phyloP scores from a whole-genome alignment of 352 stramenopile species.

The Blastocystis sp. region DNA sequence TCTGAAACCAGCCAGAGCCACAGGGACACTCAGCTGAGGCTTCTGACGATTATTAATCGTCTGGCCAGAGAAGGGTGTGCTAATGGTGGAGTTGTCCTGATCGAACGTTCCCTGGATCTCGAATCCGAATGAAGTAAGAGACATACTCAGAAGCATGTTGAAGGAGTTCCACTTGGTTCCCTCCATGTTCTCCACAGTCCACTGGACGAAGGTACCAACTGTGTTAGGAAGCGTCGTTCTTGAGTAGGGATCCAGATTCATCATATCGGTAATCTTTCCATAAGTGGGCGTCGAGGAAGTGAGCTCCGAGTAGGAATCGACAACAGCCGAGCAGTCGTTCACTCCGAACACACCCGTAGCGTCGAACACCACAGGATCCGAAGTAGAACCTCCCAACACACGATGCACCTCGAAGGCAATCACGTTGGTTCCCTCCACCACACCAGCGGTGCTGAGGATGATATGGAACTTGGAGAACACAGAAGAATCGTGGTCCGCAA shows the following conservation, averaged over 20 bases:
- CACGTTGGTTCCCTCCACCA: background rate
- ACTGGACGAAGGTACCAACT: background rate
- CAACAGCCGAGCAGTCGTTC: background rate
- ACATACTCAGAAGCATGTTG: background rate
- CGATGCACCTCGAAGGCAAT: conserved; percentile 10
- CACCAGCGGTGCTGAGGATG: background rate
- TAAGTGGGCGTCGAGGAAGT: background rate
- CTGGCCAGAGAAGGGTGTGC: background rate
- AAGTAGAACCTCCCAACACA: background rate
- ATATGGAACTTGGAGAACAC: background rate
- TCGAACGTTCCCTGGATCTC: background rate
- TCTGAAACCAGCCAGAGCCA: background rate
- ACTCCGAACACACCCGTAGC: background rate
- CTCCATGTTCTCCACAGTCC: conserved; percentile 19
- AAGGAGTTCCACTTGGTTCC: conserved; percentile 10
- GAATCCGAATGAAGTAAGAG: background rate
- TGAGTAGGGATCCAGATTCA: background rate
- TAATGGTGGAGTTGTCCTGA: background rate
- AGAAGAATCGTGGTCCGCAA: background rate
- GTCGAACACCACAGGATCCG: background rate
- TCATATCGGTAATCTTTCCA: background rate
- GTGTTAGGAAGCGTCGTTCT: background rate
- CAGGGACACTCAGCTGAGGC: background rate
- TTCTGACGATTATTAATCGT: background rate
- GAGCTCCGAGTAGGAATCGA: background rate